phyloP scores from a whole-genome alignment of 768 basidiomycete species.

The Lactarius indigo region DNA sequence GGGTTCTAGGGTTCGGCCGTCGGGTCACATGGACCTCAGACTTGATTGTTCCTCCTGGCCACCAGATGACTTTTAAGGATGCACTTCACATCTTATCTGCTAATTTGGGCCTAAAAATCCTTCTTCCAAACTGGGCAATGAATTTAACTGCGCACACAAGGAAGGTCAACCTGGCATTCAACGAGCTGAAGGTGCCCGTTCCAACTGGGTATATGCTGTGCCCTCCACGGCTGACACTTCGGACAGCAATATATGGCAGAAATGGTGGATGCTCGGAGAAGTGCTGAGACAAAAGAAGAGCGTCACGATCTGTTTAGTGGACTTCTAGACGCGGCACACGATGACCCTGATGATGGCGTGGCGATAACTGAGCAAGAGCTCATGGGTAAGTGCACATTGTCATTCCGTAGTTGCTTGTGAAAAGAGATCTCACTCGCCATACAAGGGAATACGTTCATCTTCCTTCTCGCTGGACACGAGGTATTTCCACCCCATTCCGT shows the following conservation, averaged over 20 bases:
- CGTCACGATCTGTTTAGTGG: conserved; percentile 30
- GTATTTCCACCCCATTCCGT: conserved; percentile 9
- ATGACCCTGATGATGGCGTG: conserved; percentile 16
- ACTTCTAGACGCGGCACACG: conserved; percentile 26
- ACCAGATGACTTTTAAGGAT: conserved; percentile 47
- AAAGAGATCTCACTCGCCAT: background rate
- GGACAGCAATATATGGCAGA: conserved; percentile 30
- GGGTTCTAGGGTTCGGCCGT: conserved; percentile 43
- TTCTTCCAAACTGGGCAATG: conserved; percentile 41
- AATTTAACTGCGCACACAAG: conserved; percentile 35
- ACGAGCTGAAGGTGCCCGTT: conserved; percentile 40
- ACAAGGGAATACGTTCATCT: conserved; percentile 32
- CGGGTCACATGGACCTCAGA: conserved; percentile 48
- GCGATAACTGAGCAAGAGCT: conserved; percentile 29
- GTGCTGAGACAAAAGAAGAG: conserved; percentile 22
- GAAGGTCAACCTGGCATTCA: conserved; percentile 37
- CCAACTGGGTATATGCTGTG: background rate
- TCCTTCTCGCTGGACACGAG: conserved; percentile 38
- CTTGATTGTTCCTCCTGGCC: conserved; percentile 39
- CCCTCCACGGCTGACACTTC: background rate
- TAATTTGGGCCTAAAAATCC: conserved; percentile 37
- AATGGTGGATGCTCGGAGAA: conserved; percentile 27
- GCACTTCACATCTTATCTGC: conserved; percentile 44
- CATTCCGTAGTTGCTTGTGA: background rate
- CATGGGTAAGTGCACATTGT: conserved; percentile 10